Percentiles rank a stretch among this genome's conserved stretches.
These are phyloP conservation scores for Dryas drummondii DNA, from an alignment of 306 rosid genomes.

Conservation along the genomic window DNA sequence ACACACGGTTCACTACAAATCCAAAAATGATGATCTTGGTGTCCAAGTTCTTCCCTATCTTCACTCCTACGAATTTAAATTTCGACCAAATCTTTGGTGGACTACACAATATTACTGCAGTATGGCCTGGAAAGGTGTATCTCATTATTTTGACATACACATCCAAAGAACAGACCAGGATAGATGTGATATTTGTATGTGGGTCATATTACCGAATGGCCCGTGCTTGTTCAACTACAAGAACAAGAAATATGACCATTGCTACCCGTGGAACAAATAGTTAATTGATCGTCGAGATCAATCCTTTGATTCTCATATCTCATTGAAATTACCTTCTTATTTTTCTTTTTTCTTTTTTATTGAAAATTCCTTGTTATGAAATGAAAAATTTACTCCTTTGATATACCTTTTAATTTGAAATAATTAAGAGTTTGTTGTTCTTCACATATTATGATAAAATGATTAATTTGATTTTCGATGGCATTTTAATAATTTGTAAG, in stretches of 20 bases:
- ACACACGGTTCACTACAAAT: background rate
- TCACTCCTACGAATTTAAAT: background rate
- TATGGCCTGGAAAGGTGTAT: background rate
- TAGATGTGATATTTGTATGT: background rate
- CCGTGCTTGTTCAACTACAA: conserved; percentile 9
- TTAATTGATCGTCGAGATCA: too few relatives aligned
- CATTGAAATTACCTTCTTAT: background rate
- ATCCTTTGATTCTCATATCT: too few relatives aligned
- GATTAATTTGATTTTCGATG: too few relatives aligned
- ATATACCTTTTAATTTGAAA: too few relatives aligned
- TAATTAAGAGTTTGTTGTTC: too few relatives aligned
- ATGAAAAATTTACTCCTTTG: too few relatives aligned
- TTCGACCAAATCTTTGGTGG: background rate
- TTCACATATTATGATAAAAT: too few relatives aligned
- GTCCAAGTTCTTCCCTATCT: background rate
- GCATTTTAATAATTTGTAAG: too few relatives aligned
- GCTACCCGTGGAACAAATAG: conserved; percentile 12
- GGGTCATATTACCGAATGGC: background rate
- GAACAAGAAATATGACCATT: background rate
- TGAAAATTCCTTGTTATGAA: too few relatives aligned
- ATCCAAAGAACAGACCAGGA: background rate
- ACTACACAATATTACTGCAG: background rate
- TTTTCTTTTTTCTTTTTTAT: too few relatives aligned
- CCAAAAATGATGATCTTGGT: conserved; percentile 3
- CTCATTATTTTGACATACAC: conserved; percentile 6